phyloP scores from a whole-genome alignment of 805 yeast genomes.

The Hanseniaspora valbyensis region DNA sequence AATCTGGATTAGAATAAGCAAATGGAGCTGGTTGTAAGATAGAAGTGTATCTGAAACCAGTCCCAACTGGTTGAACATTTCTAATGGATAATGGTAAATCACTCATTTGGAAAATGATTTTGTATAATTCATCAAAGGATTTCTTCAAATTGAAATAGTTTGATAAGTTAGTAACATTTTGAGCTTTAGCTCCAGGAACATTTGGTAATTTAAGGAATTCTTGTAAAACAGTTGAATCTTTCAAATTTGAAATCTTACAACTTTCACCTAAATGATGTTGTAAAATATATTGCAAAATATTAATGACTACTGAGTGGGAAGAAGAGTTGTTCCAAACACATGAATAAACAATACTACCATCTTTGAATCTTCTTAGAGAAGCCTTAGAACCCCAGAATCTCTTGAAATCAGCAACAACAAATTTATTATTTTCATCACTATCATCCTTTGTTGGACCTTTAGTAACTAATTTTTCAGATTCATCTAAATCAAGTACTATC shows the following conservation, averaged over 20 bases:
- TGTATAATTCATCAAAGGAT: conserved; percentile 51
- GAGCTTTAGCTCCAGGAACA: conserved; percentile 45
- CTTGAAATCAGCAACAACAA: conserved; percentile 54
- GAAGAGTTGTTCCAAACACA: conserved; percentile 66
- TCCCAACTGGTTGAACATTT: conserved; percentile 60
- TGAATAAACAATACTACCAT: conserved; percentile 81
- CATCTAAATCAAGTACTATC: conserved; percentile 54
- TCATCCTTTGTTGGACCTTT: conserved; percentile 63
- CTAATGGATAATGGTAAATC: conserved; percentile 62
- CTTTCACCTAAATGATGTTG: conserved; percentile 49
- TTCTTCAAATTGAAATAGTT: conserved; percentile 36
- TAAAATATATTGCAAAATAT: conserved; percentile 54
- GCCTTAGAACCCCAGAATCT: conserved; percentile 83
- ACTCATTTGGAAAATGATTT: conserved; percentile 37
- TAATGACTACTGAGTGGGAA: conserved; percentile 49
- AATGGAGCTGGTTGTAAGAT: conserved; percentile 71
- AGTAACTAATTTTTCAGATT: conserved; percentile 70
- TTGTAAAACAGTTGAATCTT: conserved; percentile 37
- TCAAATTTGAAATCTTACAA: conserved; percentile 22
- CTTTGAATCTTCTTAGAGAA: conserved; percentile 81
- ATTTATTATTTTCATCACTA: conserved; percentile 38
- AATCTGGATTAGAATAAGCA: conserved; percentile 63
- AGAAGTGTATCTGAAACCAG: conserved; percentile 68
- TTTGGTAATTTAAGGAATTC: conserved; percentile 49
- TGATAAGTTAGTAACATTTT: conserved; percentile 36